Percentiles rank a stretch among this genome's conserved stretches.
Conservation (phyloP, 345 rosid genomes). For the Excoecaria cochinchinensis region DNA sequence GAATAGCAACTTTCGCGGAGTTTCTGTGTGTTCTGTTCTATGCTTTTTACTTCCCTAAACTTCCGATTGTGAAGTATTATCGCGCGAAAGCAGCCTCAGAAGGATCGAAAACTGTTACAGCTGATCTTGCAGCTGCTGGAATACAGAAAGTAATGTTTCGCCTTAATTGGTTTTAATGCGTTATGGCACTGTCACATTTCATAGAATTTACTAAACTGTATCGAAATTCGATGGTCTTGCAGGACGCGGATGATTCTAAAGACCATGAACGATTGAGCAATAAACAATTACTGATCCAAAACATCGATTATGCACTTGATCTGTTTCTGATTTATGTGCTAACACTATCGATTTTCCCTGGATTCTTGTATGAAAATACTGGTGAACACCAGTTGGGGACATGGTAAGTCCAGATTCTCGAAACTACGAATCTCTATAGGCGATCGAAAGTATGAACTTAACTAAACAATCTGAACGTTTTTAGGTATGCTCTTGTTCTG, state of each 20-base stretch:
- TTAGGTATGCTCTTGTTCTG: constrained; percentile 72
- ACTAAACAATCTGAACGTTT: not conserved
- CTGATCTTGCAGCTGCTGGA: constrained; percentile 88
- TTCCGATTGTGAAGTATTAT: constrained; percentile 78
- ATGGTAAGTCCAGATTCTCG: constrained; percentile 38
- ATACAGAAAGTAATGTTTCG: constrained; percentile 34
- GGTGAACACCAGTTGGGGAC: constrained; percentile 60
- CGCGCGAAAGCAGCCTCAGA: constrained; percentile 80
- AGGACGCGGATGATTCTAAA: constrained; percentile 44
- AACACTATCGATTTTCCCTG: constrained; percentile 79
- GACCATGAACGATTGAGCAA: constrained; percentile 46
- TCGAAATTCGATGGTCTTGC: constrained; percentile 12
- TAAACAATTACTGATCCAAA: constrained; percentile 52
- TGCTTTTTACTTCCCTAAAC: constrained; percentile 60
- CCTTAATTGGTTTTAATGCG: not conserved
- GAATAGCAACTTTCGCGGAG: constrained; percentile 65
- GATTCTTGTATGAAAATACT: constrained; percentile 76
- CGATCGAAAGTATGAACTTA: not conserved
- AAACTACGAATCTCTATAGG: not conserved
- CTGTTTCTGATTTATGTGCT: constrained; percentile 60
- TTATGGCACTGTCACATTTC: not conserved
- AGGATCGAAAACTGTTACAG: constrained; percentile 81
- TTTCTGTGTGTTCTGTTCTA: constrained; percentile 64
- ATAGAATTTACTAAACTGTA: not conserved
- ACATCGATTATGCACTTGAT: constrained; percentile 64